These are phyloP conservation scores for Diatrype stigma DNA, from an alignment of 2,329 filamentous ascomycete species.

Conservation along the genomic window DNA sequence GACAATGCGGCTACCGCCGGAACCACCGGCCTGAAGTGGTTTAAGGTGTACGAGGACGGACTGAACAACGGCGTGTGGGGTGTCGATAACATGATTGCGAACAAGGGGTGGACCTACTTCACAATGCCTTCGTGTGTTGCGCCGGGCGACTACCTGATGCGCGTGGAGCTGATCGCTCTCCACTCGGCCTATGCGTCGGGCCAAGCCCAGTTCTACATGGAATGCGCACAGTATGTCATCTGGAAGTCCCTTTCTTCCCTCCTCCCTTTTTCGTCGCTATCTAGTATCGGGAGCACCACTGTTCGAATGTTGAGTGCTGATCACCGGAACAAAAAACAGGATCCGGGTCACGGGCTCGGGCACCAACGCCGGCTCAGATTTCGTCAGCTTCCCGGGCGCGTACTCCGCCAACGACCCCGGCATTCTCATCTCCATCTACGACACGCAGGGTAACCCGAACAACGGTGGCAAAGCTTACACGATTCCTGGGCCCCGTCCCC, in stretches of 20 bases:
- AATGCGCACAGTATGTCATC: conserved; percentile 28
- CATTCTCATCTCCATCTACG: conserved; percentile 32
- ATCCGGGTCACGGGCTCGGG: conserved; percentile 30
- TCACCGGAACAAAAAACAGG: conserved; percentile 2
- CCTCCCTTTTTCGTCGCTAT: too few relatives aligned
- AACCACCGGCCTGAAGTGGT: conserved; percentile 38
- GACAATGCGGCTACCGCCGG: conserved; percentile 38
- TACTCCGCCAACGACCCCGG: conserved; percentile 31
- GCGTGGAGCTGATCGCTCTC: conserved; percentile 36
- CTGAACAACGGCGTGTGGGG: conserved; percentile 37
- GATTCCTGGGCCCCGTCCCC: not conserved
- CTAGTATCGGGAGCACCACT: too few relatives aligned
- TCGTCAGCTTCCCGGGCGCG: conserved; percentile 32
- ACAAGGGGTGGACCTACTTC: conserved; percentile 40
- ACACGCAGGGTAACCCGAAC: conserved; percentile 16
- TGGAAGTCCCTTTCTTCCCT: too few relatives aligned
- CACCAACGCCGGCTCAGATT: conserved; percentile 18
- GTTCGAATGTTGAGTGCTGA: too few relatives aligned
- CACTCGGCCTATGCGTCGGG: conserved; percentile 30
- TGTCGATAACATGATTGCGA: conserved; percentile 44
- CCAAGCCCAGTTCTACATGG: conserved; percentile 36
- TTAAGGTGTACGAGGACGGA: conserved; percentile 46
- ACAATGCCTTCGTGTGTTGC: conserved; percentile 34
- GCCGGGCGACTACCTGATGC: conserved; percentile 38
- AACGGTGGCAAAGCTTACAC: conserved; percentile 3